phyloP scores from a whole-genome alignment of 2,329 filamentous ascomycete species.

The Clathrospora elynae region DNA sequence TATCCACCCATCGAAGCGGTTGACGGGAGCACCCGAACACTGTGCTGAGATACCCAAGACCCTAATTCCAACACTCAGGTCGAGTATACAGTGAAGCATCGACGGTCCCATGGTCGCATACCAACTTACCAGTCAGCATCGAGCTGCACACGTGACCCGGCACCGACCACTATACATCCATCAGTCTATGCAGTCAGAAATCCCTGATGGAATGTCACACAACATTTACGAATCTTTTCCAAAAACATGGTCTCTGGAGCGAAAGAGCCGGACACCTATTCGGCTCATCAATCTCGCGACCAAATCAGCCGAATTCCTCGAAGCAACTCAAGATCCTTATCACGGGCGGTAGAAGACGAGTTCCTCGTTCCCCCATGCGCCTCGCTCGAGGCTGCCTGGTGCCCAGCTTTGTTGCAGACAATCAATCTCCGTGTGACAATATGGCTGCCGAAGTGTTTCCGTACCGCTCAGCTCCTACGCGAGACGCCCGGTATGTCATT shows the following conservation, averaged over 20 bases:
- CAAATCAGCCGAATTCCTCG: background rate
- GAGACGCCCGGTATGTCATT: conserved; percentile 15
- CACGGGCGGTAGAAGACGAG: background rate
- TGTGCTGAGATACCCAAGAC: too few species aligned
- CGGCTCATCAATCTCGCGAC: background rate
- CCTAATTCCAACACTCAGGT: too few species aligned
- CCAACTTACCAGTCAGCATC: too few species aligned
- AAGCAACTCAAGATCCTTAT: background rate
- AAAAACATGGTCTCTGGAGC: conserved; percentile 22
- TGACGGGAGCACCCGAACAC: too few species aligned
- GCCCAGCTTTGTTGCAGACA: conserved; percentile 5
- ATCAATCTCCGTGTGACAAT: conserved; percentile 6
- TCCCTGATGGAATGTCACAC: conserved; percentile 8
- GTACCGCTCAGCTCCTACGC: conserved; percentile 8
- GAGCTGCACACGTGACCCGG: too few species aligned
- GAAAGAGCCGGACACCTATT: conserved; percentile 10
- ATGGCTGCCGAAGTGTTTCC: conserved; percentile 2
- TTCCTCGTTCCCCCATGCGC: background rate
- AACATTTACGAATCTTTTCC: conserved; percentile 14
- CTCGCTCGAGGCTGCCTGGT: conserved; percentile 1
- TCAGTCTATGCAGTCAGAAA: conserved; percentile 7
- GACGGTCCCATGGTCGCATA: too few species aligned
- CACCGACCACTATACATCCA: background rate
- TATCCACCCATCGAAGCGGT: too few species aligned
- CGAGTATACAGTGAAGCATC: too few species aligned